Evolutionary conservation across 352 stramenopile genomes (phyloP).

Genomic region (Globisporangium carolinianum): DNA sequence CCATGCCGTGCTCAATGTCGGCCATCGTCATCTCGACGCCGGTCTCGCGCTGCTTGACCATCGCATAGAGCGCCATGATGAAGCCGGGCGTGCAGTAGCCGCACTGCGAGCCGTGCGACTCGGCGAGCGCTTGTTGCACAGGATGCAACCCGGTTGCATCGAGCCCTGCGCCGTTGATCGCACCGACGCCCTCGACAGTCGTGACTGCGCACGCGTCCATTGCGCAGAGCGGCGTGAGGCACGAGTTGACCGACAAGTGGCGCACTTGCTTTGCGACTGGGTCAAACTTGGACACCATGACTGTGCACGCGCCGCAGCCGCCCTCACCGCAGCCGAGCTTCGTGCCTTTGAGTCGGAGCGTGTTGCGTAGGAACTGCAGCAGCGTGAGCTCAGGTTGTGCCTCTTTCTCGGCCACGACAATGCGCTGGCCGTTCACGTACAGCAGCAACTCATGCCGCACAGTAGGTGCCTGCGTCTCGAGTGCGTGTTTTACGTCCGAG

Average conservation of each 20-base stretch:
- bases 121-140: conserved; percentile 85
- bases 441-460: conserved; percentile 54
- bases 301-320: conserved; percentile 94
- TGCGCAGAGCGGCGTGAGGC: conserved; percentile 72
- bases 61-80: conserved; percentile 80
- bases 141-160: conserved; percentile 54
- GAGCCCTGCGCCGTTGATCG: conserved; percentile 18
- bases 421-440: conserved; percentile 69
- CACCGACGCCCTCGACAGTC: conserved; percentile 78
- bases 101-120: conserved; percentile 93
- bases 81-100: conserved; percentile 90
- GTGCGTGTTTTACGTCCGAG: neutral
- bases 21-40: conserved; percentile 67
- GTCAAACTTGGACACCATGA: conserved; percentile 86
- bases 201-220: conserved; percentile 82
- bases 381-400: conserved; percentile 71
- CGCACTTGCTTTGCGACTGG: conserved; percentile 29
- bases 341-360: conserved; percentile 65
- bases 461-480: neutral
- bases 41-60: conserved; percentile 72
- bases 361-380: conserved; percentile 76
- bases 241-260: conserved; percentile 84
- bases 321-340: conserved; percentile 93
- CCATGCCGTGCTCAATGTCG: conserved; percentile 91
- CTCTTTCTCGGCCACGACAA: conserved; percentile 39